Evolutionary conservation across 208 protist genomes (phyloP), one percentile per base, ranked within the genome.

Genomic region (Sergeia podlipaevii): DNA sequence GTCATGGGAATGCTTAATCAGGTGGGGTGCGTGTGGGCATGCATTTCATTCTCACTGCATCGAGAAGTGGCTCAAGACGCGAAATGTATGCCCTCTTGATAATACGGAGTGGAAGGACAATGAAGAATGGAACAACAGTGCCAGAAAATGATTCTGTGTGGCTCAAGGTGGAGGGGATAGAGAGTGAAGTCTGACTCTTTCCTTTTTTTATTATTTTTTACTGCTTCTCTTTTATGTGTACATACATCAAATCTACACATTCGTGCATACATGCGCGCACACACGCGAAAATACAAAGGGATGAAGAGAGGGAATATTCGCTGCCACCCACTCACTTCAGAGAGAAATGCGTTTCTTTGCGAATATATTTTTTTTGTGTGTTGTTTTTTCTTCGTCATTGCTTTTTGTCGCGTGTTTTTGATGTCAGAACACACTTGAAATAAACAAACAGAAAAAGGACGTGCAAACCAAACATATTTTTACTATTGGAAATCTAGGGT

Each of bases 1-100:
- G 1, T 54, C 55, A 0, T 61, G 39, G 44, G 77, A 90, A 43
- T 99, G 97, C 79, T 94, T 80, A 41, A 93, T 99, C 28, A 94
- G 95, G 13, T 99, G 98, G 97, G 98, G 98, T 23, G 70, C 93
- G 44, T 99, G 98, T 77, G 97, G 97, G 37, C 97, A 99, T 65
- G 97, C 96, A 15, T 99, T 99, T 73, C 98, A 99, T 65, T 94
- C 96, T 48, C 97, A 99, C 81, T 99, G 98, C 71, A 98, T 99
- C 54, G 94, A 96, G 15, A 80, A 93, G n/a, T 99, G 97, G 97
- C 85, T 99, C 24, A 97, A 97, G 63, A 98, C 96, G 15, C 87
- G 97, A 23, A 73, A 97, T 37, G 94, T 98, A 20, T 99, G 97
- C 69, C 97, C 97, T 10, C 65, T 99, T 3, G 95, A 96, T 71